These are phyloP conservation scores for Debaryomyces robertsiae DNA, from an alignment of 1,139 yeast genomes.

Conservation along the genomic window DNA sequence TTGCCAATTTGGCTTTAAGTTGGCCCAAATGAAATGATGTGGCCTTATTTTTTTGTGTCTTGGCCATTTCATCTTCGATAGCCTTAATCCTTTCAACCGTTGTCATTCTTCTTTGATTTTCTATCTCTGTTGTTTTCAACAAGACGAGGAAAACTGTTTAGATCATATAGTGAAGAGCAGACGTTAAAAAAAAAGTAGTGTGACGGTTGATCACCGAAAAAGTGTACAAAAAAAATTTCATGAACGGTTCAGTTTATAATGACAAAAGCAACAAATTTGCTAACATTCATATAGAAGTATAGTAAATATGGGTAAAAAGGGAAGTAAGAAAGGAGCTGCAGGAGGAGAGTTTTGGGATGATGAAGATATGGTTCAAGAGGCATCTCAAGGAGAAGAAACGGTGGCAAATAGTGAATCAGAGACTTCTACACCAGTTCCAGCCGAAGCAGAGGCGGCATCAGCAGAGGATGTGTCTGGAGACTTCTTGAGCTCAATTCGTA, in stretches of 20 bases:
- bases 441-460: slow-evolving; percentile 25
- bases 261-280: not conserved
- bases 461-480: slow-evolving; percentile 59
- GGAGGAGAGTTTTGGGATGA: slow-evolving; percentile 81
- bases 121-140: slow-evolving; percentile 6
- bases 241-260: not conserved
- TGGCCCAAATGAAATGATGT: slow-evolving; percentile 96
- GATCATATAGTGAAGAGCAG: slow-evolving; percentile 2
- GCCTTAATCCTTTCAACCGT: slow-evolving; percentile 88
- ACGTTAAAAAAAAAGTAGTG: slow-evolving; percentile 8
- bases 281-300: slow-evolving; percentile 1
- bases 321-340: slow-evolving; percentile 51
- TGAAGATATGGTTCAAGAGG: slow-evolving; percentile 68
- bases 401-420: slow-evolving; percentile 32
- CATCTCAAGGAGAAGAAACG: slow-evolving; percentile 58
- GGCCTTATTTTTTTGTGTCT: slow-evolving; percentile 93
- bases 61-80: slow-evolving; percentile 95
- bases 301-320: slow-evolving; percentile 49
- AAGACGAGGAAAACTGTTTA: slow-evolving; percentile 2
- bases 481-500: slow-evolving; percentile 80
- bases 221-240: slow-evolving; percentile 9
- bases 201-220: slow-evolving; percentile 6
- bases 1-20: slow-evolving; percentile 93
- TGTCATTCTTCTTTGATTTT: slow-evolving; percentile 53
- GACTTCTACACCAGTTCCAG: slow-evolving; percentile 17